phyloP scores from a whole-genome alignment of 2,329 filamentous ascomycete species.

The Paraconiothyrium brasiliense region DNA sequence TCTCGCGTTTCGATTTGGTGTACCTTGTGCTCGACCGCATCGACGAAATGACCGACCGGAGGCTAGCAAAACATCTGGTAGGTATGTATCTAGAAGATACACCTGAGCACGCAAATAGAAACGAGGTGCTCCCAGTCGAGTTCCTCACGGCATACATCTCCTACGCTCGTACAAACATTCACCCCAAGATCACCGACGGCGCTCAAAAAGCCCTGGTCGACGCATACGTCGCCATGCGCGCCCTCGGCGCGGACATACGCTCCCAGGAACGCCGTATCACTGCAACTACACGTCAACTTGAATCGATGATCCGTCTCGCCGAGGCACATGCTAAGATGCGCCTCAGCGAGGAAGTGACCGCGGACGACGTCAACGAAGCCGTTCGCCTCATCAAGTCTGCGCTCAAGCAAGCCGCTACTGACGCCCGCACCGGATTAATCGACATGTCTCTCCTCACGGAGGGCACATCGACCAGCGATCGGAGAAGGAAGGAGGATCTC shows the following conservation, averaged over 20 bases:
- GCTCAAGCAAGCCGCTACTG: conserved; percentile 96
- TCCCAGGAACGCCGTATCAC: conserved; percentile 95
- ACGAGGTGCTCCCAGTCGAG: conserved; percentile 85
- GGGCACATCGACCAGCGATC: conserved; percentile 88
- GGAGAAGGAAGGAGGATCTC: conserved; percentile 82
- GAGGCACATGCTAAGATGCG: conserved; percentile 99
- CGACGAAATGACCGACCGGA: conserved; percentile 88
- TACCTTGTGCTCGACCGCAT: conserved; percentile 95
- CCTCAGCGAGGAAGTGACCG: conserved; percentile 77
- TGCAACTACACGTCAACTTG: conserved; percentile 93
- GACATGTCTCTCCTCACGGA: conserved; percentile 97
- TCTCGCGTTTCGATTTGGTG: conserved; percentile 96
- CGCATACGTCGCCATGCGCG: conserved; percentile 93
- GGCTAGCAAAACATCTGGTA: conserved; percentile 89
- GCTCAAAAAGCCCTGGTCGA: conserved; percentile 86
- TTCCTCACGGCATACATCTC: conserved; percentile 98
- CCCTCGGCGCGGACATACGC: conserved; percentile 76
- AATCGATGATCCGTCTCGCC: conserved; percentile 96
- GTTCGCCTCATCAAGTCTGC: conserved; percentile 92
- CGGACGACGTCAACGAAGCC: conserved; percentile 85
- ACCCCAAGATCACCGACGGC: conserved; percentile 80
- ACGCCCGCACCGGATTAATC: conserved; percentile 87
- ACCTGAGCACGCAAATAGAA: conserved; percentile 80
- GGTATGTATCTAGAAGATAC: conserved; percentile 97
- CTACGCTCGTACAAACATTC: conserved; percentile 86